Conservation (phyloP, 805 yeast species). For the Phaffomyces antillensis region DNA sequence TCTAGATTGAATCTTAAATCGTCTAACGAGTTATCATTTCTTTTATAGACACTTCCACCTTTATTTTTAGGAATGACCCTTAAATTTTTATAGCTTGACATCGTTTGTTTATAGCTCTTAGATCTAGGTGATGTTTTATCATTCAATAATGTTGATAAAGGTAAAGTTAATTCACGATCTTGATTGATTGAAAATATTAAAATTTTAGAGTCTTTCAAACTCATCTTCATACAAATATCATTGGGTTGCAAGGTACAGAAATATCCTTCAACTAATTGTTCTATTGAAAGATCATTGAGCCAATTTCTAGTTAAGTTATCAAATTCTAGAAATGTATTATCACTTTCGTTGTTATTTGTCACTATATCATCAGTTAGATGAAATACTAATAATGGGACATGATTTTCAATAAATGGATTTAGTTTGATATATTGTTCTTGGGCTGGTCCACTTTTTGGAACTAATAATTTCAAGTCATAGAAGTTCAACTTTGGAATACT, state of each 20-base stretch:
- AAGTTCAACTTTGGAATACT: slow-evolving; percentile 2
- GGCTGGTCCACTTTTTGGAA: neutral
- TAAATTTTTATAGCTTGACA: neutral
- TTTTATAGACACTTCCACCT: neutral
- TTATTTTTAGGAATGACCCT: neutral
- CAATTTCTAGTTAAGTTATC: slow-evolving; percentile 36
- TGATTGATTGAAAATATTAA: slow-evolving; percentile 24
- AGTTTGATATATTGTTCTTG: neutral
- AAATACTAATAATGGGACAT: slow-evolving; percentile 32
- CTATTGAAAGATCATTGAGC: slow-evolving; percentile 27
- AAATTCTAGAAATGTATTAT: slow-evolving; percentile 17
- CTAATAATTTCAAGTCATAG: slow-evolving; percentile 3
- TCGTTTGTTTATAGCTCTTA: slow-evolving; percentile 14
- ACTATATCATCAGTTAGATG: slow-evolving; percentile 20
- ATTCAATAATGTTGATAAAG: slow-evolving; percentile 6
- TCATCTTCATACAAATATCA: slow-evolving; percentile 32
- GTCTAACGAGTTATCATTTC: slow-evolving; percentile 7
- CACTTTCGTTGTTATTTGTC: neutral
- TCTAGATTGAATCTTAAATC: slow-evolving; percentile 11
- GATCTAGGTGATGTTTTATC: slow-evolving; percentile 6
- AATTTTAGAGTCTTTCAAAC: slow-evolving; percentile 25
- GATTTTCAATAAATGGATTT: slow-evolving; percentile 5
- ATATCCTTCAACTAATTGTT: slow-evolving; percentile 32
- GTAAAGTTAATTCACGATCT: slow-evolving; percentile 4
- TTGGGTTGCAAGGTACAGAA: slow-evolving; percentile 32